Evolutionary conservation across 495 filamentous ascomycete genomes (phyloP), one percentile per base, ranked within the genome.

Genomic region (Hypoxylon lienhwacheense): DNA sequence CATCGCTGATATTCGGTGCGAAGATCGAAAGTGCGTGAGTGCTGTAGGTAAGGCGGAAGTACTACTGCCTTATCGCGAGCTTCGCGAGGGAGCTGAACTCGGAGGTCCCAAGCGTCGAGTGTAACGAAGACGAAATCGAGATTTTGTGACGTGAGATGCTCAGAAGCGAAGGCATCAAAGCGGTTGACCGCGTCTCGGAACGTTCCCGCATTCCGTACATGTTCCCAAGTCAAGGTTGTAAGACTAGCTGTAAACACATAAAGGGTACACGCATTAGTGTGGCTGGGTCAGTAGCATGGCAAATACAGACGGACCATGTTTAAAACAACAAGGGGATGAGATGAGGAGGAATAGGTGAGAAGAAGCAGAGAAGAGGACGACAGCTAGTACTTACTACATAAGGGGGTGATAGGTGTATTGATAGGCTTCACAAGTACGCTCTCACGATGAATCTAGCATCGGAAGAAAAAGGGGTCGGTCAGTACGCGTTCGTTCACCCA

Each of bases 121-220:
- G 93, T 98, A 52, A 98, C 93, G 72, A 97, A 98, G 56, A 92
- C 89, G 70, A 97, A 98, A 59, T 97, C 90, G 64, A 92, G 80
- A 60, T 91, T 89, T 63, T 93, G 88, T 41, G 77, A 79, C 22
- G 87, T 81, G 48, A 98, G 75, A 66, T 95, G 86, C 73, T 97
- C 91, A 56, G 86, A 83, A 55, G 89, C 91, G 66, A 96, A 98
- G 52, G 83, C 77, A 70, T 97, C 91, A 71, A 98, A 95, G 42
- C 89, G 89, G 70, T 87, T 91, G 77, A 98, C 85, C 36, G 93
- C 93, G 75, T 97, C 93, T 52, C 92, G 85, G 81, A 98, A 98
- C 44, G 90, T 89, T 42, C 93, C 93, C 61, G 95, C 92, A 54
- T 89, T 90, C 65, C 95, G 88, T 64, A 97, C 95, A 73, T 98